Conservation (phyloP, 257 asterid genomes). For the Solanum pennellii region DNA sequence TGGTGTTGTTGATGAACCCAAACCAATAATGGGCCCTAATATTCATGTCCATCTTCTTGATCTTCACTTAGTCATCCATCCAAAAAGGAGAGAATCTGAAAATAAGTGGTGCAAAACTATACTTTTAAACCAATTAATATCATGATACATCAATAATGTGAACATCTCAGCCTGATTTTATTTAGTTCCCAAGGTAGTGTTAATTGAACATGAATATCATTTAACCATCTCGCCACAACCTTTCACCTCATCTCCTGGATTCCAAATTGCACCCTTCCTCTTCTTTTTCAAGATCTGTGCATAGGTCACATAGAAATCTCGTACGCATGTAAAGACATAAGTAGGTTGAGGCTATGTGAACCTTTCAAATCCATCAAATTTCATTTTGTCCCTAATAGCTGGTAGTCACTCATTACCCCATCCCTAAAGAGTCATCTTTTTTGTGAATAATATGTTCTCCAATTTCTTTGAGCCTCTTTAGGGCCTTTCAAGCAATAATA, state of each 20-base stretch:
- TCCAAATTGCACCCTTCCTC: not conserved
- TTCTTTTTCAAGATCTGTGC: no score
- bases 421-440: not conserved
- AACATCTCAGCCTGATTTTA: not conserved
- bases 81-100: not conserved
- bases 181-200: not conserved
- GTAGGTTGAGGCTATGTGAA: not conserved
- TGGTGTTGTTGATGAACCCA: not conserved
- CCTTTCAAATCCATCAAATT: not conserved
- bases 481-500: not conserved
- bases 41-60: not conserved
- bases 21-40: not conserved
- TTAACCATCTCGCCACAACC: not conserved
- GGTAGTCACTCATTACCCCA: not conserved
- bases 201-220: no score
- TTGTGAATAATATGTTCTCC: not conserved
- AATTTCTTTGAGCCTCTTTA: not conserved
- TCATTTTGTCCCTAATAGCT: not conserved
- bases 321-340: not conserved
- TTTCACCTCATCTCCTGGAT: not conserved
- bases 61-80: not conserved
- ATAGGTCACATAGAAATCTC: not conserved
- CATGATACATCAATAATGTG: not conserved
- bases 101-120: not conserved
- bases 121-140: not conserved